Evolutionary conservation across 2,329 filamentous ascomycete genomes (phyloP), one percentile per base, ranked within the genome.

Genomic region (Alternaria triticimaculans): DNA sequence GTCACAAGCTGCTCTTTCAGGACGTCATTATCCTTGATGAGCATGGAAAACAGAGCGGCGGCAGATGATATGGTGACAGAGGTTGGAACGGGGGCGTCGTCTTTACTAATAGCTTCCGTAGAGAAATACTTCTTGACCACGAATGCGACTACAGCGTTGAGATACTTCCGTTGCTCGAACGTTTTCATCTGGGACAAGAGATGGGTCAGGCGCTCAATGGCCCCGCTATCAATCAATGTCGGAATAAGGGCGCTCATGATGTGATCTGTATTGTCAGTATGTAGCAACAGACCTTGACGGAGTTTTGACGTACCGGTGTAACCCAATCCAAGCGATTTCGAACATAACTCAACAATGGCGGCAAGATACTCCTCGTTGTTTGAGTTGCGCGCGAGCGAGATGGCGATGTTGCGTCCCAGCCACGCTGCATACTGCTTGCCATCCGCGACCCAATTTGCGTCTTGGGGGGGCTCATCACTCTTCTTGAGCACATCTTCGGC

Each of bases 251-350:
- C 66, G 21, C 57, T 56, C 8, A 74, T 49, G 18, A 78, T 53
- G 15, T 60, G 63, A 62, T 78, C 77, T 78, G 18, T 1, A 9
- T 30, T 1, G 25, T 68, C 30, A 64, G 65, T 48, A 50, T 59
- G n/a, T 23, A 3, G 7, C 30, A 4, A 12, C 45, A 9, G 3
- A 4, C 8, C 48, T 15, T 9, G 18, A 6, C 20, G n/a, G 20
- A 6, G 21, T 8, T 8, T 15, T 0, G 12, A 66, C 70, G 64
- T 53, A 74, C 92, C 90, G 57, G 86, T 83, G 79, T 96, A 93
- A 3, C 92, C 93, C 28, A 97, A 78, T 28, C 87, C 89, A 62
- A 95, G 81, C 2, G 88, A 84, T 65, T 90, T 89, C 4, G 87
- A 83, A 20, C 83, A 80, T 7, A 89, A 70, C 49, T 84, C 82